Conservation (phyloP, 345 rosid genomes). For the Eucalyptus caleyi region DNA sequence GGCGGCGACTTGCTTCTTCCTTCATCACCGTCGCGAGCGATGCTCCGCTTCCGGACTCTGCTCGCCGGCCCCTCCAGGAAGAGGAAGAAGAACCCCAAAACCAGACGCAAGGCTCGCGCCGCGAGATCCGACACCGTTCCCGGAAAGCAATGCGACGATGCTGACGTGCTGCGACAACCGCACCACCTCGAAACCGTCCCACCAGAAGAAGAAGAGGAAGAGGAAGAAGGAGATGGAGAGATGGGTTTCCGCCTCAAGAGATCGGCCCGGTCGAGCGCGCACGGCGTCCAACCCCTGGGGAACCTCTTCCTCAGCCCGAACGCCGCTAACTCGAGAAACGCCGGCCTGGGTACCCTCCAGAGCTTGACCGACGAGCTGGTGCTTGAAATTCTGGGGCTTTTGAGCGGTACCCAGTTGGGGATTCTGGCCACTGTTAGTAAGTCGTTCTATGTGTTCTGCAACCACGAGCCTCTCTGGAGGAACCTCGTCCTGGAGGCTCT, state of each 20-base stretch:
- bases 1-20: neutral
- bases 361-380: slow-evolving; percentile 63
- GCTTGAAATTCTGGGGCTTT: slow-evolving; percentile 66
- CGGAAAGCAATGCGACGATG: neutral
- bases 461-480: slow-evolving; percentile 84
- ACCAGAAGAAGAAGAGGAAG: neutral
- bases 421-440: slow-evolving; percentile 59
- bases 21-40: neutral
- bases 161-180: neutral
- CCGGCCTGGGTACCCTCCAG: slow-evolving; percentile 75
- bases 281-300: slow-evolving; percentile 88
- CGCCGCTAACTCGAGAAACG: slow-evolving; percentile 53
- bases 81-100: slow-evolving; percentile 1
- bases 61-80: neutral
- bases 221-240: slow-evolving; percentile 19
- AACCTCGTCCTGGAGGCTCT: slow-evolving; percentile 61
- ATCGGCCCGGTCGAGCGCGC: slow-evolving; percentile 35
- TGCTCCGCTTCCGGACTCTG: neutral
- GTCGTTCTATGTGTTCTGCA: slow-evolving; percentile 60
- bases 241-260: slow-evolving; percentile 49
- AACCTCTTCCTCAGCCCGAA: slow-evolving; percentile 53
- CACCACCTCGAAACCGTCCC: neutral
- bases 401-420: slow-evolving; percentile 50
- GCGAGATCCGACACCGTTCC: neutral
- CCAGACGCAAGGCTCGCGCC: neutral